Evolutionary conservation across 176 grass and related monocot species (phyloP).

Genomic region (Avena insularis): DNA sequence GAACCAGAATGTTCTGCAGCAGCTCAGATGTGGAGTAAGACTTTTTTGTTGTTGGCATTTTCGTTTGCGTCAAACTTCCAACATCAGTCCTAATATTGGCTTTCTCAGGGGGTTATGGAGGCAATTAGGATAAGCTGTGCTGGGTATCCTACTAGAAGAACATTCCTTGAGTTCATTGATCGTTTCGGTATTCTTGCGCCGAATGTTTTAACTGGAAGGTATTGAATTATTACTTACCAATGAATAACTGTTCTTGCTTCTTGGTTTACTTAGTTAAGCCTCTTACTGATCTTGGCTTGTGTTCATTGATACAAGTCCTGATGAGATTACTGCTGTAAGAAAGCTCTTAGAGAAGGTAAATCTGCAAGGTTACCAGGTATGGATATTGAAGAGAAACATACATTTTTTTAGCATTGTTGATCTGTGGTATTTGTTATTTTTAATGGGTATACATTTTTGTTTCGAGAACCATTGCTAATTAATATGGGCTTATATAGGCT

Average conservation of each 20-base stretch:
- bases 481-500: neutral
- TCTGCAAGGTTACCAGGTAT: conserved; percentile 93
- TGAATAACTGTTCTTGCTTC: conserved; percentile 28
- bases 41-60: conserved; percentile 37
- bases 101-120: conserved; percentile 94
- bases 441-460: neutral
- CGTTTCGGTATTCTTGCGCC: conserved; percentile 96
- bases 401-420: conserved; percentile 26
- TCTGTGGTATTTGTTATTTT: conserved; percentile 3
- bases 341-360: conserved; percentile 80
- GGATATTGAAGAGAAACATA: conserved; percentile 22
- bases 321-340: conserved; percentile 77
- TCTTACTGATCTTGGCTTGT: conserved; percentile 40
- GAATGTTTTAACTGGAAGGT: conserved; percentile 89
- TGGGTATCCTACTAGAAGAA: conserved; percentile 96
- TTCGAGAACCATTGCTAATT: neutral
- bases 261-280: conserved; percentile 35
- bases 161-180: conserved; percentile 90
- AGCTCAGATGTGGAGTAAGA: conserved; percentile 98
- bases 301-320: conserved; percentile 62
- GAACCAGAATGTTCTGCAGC: conserved; percentile 93
- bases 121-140: conserved; percentile 98
- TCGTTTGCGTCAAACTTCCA: conserved; percentile 29
- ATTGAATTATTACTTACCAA: conserved; percentile 44
- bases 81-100: conserved; percentile 40